These are phyloP conservation scores for Phallus indusiatus DNA, from an alignment of 768 basidiomycete genomes.

Conservation along the genomic window DNA sequence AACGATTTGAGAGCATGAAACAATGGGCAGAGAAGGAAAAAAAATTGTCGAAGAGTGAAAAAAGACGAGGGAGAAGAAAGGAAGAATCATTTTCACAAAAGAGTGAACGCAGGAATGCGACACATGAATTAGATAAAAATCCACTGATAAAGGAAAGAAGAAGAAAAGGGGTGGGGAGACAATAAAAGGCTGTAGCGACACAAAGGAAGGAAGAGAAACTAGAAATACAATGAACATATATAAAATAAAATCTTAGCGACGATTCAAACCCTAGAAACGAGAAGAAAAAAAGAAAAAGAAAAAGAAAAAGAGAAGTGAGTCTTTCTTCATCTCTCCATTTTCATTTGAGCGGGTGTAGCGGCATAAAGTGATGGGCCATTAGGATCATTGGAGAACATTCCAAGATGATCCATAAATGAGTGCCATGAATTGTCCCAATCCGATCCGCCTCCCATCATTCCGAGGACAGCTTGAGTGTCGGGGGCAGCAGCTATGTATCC, in stretches of 20 bases:
- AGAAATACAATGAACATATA: not conserved
- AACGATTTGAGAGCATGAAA: not conserved
- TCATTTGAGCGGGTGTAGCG: not conserved
- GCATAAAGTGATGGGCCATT: not conserved
- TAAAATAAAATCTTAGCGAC: not conserved
- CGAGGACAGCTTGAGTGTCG: not conserved
- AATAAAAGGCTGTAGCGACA: not conserved
- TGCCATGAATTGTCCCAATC: conserved; percentile 9
- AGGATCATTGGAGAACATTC: conserved; percentile 6
- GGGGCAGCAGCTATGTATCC: conserved; percentile 2
- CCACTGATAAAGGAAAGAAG: not conserved
- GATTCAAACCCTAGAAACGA: not conserved
- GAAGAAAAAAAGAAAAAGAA: not conserved
- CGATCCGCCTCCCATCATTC: conserved; percentile 1
- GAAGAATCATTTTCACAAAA: not conserved
- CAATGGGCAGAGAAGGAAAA: no score
- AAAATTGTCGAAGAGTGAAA: no score
- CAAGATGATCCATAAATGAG: conserved; percentile 9
- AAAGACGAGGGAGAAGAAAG: no score
- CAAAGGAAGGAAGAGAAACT: not conserved
- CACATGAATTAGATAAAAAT: not conserved
- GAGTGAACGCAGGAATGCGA: not conserved
- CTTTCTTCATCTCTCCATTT: not conserved
- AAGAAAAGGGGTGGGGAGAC: not conserved
- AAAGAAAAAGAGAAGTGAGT: no score